Base-by-base conservation (phyloP, 441 rosid species). In the Isatis lusitanica region DNA sequence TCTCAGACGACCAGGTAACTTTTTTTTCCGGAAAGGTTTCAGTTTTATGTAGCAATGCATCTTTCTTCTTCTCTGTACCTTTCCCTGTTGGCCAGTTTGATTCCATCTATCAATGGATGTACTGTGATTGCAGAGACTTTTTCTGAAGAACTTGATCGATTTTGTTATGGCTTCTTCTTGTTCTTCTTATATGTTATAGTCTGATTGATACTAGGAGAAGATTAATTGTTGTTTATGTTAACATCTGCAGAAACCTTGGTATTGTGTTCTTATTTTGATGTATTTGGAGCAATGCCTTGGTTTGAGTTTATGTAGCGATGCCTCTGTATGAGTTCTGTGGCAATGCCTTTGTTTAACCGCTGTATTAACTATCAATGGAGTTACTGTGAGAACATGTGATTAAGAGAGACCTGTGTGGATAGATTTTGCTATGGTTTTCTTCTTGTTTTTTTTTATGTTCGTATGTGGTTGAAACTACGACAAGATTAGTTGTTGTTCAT, bases 1-100 rank as follows among this genome's bases (percentile, higher is more conserved):
- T 85, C 80, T 90, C 89, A 6, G 97, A 87, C 76, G 96, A 93
- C 53, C 97, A 91, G 93, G 96, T 91, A 30, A 64, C 33, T 2
- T 58, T 16, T 36, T 38, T 21, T 31, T n/a, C 1, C 5, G 24
- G 24, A 56, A 13, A 13, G 17, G 9, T 52, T 52, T 63, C 5
- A 46, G 3, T 50, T 46, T 57, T 46, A 52, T 65, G n/a, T 35
- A 50, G 59, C 47, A 48, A 12, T 53, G 63, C 39, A 42, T 28
- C 47, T 21, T 69, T 50, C 12, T 47, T 15, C 51, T 46, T 46
- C 9, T 46, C 10, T 46, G 21, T 15, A 46, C 16, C 51, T 46
- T 11, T 42, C 15, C 4, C 51, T 46, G 26, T 47, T 47, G 26
- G 10, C 21, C 52, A 46, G 6, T n/a, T 50, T 57, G 16, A 57